Conservation (phyloP, 1,139 yeast species). For the Geotrichum candidum region DNA sequence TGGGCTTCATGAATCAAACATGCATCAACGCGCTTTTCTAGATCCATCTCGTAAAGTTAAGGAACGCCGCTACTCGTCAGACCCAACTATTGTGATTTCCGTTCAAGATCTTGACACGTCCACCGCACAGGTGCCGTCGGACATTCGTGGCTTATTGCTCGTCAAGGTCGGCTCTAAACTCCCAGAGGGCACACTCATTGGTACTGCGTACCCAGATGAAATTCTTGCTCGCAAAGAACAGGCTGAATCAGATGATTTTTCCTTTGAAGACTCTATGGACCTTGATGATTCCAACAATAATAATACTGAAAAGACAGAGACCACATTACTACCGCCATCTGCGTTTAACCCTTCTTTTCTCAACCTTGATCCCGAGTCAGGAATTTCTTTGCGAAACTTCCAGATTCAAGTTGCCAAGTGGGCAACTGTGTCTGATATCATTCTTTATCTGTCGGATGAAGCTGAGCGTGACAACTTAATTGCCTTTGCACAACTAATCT, state of each 20-base stretch:
- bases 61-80: conserved; percentile 11
- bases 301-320: conserved; percentile 21
- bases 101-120: conserved; percentile 15
- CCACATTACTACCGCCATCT: neutral
- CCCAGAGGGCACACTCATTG: conserved; percentile 46
- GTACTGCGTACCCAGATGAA: conserved; percentile 57
- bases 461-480: conserved; percentile 18
- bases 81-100: conserved; percentile 1
- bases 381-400: conserved; percentile 68
- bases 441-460: conserved; percentile 51
- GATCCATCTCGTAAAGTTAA: conserved; percentile 23
- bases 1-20: conserved; percentile 43
- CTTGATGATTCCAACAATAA: conserved; percentile 21
- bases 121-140: conserved; percentile 20
- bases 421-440: conserved; percentile 61
- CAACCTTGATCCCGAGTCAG: conserved; percentile 50
- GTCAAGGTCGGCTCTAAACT: conserved; percentile 38
- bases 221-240: conserved; percentile 36
- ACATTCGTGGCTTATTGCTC: conserved; percentile 31
- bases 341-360: conserved; percentile 22
- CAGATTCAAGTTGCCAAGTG: conserved; percentile 70
- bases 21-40: conserved; percentile 32
- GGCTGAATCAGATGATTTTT: conserved; percentile 14
- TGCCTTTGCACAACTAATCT: conserved; percentile 23
- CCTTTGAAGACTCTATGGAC: conserved; percentile 13